Conservation (phyloP, 2,329 filamentous ascomycete genomes). For the Rhinocladiella similis region DNA sequence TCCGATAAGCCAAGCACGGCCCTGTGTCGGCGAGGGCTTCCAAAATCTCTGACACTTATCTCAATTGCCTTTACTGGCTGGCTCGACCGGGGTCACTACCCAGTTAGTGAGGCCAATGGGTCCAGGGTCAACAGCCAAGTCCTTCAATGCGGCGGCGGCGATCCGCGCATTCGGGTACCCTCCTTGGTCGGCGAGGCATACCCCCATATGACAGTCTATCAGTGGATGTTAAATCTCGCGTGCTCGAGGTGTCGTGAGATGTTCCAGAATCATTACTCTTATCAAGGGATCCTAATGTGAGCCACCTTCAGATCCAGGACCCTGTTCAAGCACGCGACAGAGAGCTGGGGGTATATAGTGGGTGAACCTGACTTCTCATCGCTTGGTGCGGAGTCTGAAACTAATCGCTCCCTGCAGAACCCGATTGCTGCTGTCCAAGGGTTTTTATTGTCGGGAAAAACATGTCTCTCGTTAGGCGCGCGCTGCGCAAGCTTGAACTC, state of each 20-base stretch:
- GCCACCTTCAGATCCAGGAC: not conserved
- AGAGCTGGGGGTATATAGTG: not conserved
- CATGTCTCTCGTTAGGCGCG: constrained; percentile 2
- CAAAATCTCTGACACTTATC: not conserved
- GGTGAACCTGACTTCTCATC: not conserved
- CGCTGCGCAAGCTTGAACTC: constrained; percentile 8
- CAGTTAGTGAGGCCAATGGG: too few relatives aligned
- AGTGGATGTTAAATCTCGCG: too few relatives aligned
- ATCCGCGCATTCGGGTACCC: not conserved
- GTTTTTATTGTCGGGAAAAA: not conserved
- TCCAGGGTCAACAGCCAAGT: too few relatives aligned
- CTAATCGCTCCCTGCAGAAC: not conserved
- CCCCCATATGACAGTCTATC: not conserved
- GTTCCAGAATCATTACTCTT: not conserved
- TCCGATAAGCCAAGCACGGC: too few relatives aligned
- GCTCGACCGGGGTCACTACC: not conserved
- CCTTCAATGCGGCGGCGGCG: not conserved
- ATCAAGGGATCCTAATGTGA: not conserved
- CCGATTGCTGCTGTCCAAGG: not conserved
- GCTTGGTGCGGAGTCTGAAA: not conserved
- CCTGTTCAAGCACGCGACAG: not conserved
- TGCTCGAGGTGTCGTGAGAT: not conserved
- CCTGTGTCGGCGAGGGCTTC: not conserved
- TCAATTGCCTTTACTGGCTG: not conserved
- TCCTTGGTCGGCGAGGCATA: not conserved